A percentile compares a stretch with the other conserved stretches of the same genome.
These are phyloP conservation scores for Scutellaria baicalensis DNA, from an alignment of 257 asterid species.

Conservation along the genomic window DNA sequence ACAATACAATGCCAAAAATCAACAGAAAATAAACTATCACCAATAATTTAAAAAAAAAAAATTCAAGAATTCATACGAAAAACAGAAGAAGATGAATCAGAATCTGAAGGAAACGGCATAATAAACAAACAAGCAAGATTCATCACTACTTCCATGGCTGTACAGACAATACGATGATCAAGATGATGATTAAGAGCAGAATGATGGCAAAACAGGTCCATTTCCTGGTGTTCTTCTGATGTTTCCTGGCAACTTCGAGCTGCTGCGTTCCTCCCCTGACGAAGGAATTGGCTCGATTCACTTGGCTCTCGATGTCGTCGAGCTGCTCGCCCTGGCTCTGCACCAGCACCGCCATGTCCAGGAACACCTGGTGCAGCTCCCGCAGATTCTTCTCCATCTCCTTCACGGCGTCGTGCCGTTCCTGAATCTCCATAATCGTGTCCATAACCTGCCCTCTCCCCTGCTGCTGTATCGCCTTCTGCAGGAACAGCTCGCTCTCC, in stretches of 20 bases:
- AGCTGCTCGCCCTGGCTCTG: slow-evolving; percentile 64
- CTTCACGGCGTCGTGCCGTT: slow-evolving; percentile 63
- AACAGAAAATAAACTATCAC: neutral
- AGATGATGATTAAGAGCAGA: slow-evolving; percentile 35
- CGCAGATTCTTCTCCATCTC: slow-evolving; percentile 60
- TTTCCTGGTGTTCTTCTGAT: slow-evolving; percentile 56
- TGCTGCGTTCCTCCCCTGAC: slow-evolving; percentile 49
- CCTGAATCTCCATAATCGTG: slow-evolving; percentile 53
- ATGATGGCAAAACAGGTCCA: slow-evolving; percentile 52
- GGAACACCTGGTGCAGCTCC: slow-evolving; percentile 53
- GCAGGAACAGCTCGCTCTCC: slow-evolving; percentile 56
- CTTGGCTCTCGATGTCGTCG: slow-evolving; percentile 63
- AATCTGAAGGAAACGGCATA: neutral
- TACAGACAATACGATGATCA: slow-evolving; percentile 48
- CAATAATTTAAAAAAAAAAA: neutral
- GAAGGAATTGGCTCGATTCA: slow-evolving; percentile 42
- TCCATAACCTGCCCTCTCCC: slow-evolving; percentile 74
- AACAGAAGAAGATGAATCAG: neutral
- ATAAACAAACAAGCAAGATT: no score
- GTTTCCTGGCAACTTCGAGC: slow-evolving; percentile 48
- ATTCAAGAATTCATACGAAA: neutral
- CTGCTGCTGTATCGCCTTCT: slow-evolving; percentile 77
- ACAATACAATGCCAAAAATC: neutral
- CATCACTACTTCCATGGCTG: slow-evolving; percentile 36
- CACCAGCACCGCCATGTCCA: slow-evolving; percentile 70